These are phyloP conservation scores for Lasiosphaeriaceae sp. DNA, from an alignment of 495 filamentous ascomycete genomes.

Conservation along the genomic window DNA sequence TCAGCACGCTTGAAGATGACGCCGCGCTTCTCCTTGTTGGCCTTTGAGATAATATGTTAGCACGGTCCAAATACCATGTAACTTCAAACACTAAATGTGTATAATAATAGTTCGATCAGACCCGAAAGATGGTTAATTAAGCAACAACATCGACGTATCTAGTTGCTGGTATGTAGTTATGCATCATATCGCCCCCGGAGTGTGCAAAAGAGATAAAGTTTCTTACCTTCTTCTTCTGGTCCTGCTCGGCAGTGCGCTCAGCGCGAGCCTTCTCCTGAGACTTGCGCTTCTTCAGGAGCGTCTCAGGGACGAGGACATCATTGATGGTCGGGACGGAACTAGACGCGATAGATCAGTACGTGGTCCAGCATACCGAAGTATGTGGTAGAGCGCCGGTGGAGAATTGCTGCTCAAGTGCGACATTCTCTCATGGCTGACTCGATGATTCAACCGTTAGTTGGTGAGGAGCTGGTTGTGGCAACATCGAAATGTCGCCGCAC, in stretches of 20 bases:
- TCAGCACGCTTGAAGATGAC: slow-evolving; percentile 99
- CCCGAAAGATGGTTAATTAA: slow-evolving; percentile 99
- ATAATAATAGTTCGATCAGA: slow-evolving; percentile 58
- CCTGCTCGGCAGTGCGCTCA: slow-evolving; percentile 70
- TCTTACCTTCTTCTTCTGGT: slow-evolving; percentile 88
- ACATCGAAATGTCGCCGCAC: not conserved
- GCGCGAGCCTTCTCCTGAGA: slow-evolving; percentile 96
- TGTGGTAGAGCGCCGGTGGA: slow-evolving; percentile 75
- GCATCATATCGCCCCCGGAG: slow-evolving; percentile 38
- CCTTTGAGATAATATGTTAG: slow-evolving; percentile 54
- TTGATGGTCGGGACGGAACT: slow-evolving; percentile 85
- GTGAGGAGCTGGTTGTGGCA: slow-evolving; percentile 49
- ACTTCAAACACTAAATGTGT: slow-evolving; percentile 1
- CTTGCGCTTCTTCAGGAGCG: slow-evolving; percentile 99
- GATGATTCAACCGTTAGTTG: slow-evolving; percentile 70
- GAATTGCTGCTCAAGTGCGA: slow-evolving; percentile 82
- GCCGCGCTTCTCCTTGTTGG: slow-evolving; percentile 93
- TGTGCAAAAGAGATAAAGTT: slow-evolving; percentile 16
- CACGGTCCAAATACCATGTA: slow-evolving; percentile 12
- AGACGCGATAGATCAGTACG: slow-evolving; percentile 55
- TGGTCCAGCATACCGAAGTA: slow-evolving; percentile 61
- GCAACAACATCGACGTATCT: slow-evolving; percentile 97
- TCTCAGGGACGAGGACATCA: slow-evolving; percentile 94
- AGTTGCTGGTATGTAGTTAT: slow-evolving; percentile 83
- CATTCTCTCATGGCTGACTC: slow-evolving; percentile 91